Evolutionary conservation across 1,284 basidiomycete genomes (phyloP).

Genomic region (Rhizoctonia solani): DNA sequence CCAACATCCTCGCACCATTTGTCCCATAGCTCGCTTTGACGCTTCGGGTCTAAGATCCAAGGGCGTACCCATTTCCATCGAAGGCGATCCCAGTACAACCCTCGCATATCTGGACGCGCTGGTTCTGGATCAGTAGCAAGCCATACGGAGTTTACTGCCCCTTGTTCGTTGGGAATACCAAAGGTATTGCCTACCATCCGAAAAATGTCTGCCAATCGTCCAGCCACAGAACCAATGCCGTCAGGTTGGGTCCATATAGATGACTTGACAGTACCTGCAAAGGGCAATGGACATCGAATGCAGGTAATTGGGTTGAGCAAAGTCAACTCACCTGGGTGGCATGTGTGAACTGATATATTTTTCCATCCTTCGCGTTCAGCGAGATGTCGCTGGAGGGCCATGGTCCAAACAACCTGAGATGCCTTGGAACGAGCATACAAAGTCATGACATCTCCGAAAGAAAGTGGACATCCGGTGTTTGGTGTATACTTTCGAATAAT

Average conservation of each 20-base stretch:
- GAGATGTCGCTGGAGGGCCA: conserved; percentile 11
- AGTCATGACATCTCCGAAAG: conserved; percentile 8
- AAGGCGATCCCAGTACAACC: conserved; percentile 29
- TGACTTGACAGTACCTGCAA: conserved; percentile 7
- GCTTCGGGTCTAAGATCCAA: conserved; percentile 13
- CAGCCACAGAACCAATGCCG: not conserved
- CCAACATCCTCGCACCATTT: conserved; percentile 28
- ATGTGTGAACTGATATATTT: conserved; percentile 20
- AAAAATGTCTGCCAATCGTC: not conserved
- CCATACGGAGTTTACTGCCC: conserved; percentile 19
- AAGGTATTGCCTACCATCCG: not conserved
- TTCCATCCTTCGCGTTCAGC: conserved; percentile 4
- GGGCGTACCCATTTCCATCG: conserved; percentile 18
- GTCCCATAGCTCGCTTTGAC: conserved; percentile 27
- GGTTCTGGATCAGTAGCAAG: conserved; percentile 18
- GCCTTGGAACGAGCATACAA: conserved; percentile 29
- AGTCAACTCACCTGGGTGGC: conserved; percentile 30
- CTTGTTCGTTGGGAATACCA: conserved; percentile 5
- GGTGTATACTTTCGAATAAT: not conserved
- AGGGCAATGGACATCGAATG: no score
- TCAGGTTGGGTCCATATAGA: not conserved
- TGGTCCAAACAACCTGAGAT: conserved; percentile 23
- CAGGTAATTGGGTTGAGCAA: not conserved
- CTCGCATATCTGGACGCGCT: not conserved
- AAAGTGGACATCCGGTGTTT: not conserved